Evolutionary conservation across 2,329 filamentous ascomycete species (phyloP).

Genomic region (Beauveria varroae): DNA sequence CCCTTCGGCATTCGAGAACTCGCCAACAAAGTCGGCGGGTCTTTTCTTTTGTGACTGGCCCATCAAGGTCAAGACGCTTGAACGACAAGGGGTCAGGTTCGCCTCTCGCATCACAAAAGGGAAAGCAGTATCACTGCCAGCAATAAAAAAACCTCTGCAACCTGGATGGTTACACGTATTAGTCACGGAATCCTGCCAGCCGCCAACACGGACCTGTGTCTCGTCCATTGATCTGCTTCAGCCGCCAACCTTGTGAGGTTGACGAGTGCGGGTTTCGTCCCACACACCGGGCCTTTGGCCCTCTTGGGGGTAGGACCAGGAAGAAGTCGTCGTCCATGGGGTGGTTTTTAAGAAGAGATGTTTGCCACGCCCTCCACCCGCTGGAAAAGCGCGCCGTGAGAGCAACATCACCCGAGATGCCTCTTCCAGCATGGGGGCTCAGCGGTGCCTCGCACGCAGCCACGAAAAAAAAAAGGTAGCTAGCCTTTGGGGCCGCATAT

Average conservation of each 20-base stretch:
- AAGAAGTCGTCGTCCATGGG: too few species aligned
- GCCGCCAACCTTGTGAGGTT: constrained; percentile 6
- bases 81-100: background rate
- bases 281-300: background rate
- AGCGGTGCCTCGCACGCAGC: background rate
- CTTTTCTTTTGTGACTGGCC: background rate
- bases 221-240: background rate
- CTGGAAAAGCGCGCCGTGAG: too few species aligned
- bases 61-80: constrained; percentile 5
- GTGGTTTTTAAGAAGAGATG: too few species aligned
- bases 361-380: too few species aligned
- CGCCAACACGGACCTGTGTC: background rate
- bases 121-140: background rate
- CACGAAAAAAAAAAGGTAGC: background rate
- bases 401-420: background rate
- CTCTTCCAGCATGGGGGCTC: background rate
- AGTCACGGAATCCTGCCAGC: background rate
- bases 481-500: background rate
- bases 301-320: too few species aligned
- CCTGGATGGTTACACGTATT: constrained; percentile 4
- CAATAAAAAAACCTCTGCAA: background rate
- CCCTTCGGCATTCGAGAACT: background rate
- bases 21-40: background rate
- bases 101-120: background rate
- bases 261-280: background rate